Evolutionary conservation across 2,329 filamentous ascomycete genomes (phyloP).

Genomic region (Calonectria pteridis): DNA sequence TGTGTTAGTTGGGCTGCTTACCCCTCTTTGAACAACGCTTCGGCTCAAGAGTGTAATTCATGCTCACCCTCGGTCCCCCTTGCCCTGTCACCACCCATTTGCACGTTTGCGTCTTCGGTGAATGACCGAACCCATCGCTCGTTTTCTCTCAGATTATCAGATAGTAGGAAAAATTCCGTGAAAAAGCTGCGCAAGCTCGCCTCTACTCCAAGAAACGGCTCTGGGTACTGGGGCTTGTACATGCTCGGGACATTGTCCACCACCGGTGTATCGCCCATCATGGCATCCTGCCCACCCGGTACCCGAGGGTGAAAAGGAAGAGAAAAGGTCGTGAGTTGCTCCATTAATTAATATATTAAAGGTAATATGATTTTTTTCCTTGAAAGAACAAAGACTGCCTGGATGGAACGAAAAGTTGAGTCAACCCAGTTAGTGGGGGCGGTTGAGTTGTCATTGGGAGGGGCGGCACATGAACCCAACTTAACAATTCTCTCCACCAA

Average conservation of each 20-base stretch:
- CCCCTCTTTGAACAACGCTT: not conserved
- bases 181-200: conserved; percentile 54
- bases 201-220: conserved; percentile 46
- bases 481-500: not conserved
- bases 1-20: conserved; percentile 9
- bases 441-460: conserved; percentile 1
- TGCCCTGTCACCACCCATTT: conserved; percentile 56
- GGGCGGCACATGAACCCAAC: conserved; percentile 2
- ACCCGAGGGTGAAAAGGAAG: not conserved
- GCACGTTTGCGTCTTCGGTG: conserved; percentile 54
- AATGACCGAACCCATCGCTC: conserved; percentile 60
- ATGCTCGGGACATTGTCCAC: conserved; percentile 37
- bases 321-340: not conserved
- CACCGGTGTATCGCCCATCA: conserved; percentile 28
- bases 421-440: not conserved
- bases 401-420: not conserved
- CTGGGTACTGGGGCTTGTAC: conserved; percentile 50
- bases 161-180: conserved; percentile 58
- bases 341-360: not conserved
- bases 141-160: conserved; percentile 56
- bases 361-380: not conserved
- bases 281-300: not conserved
- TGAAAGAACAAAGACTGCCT: not conserved
- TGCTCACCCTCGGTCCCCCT: conserved; percentile 51
- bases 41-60: not conserved